Percentiles rank a stretch among this genome's conserved stretches.
Conservation (phyloP, 352 stramenopile species). For the Thalassiosira exigua region DNA sequence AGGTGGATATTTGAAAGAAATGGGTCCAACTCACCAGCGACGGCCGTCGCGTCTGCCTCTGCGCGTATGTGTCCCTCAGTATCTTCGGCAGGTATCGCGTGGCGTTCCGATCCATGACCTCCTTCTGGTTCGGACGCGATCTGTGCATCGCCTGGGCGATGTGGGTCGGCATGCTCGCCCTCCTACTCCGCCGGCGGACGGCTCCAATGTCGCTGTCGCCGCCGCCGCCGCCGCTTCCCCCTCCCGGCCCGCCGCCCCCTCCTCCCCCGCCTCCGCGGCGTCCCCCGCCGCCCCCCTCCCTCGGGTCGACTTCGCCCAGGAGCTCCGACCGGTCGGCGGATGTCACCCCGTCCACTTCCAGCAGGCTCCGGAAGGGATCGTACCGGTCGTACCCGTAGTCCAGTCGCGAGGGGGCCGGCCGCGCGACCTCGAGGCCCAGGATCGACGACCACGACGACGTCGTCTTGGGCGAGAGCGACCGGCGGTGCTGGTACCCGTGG, state of each 20-base stretch:
- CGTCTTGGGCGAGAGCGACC: conserved; percentile 38
- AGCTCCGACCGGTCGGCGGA: background rate
- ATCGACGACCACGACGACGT: background rate
- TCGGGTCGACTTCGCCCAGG: background rate
- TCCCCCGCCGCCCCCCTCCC: background rate
- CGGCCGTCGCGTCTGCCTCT: conserved; percentile 26
- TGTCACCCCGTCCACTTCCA: background rate
- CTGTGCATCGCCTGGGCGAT: background rate
- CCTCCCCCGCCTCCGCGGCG: background rate
- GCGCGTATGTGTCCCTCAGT: conserved; percentile 59
- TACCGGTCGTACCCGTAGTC: conserved; percentile 1
- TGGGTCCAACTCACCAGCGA: conserved; percentile 17
- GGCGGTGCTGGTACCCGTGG: conserved; percentile 17
- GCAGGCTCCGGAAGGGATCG: background rate
- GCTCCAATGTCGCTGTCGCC: background rate
- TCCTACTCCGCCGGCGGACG: background rate
- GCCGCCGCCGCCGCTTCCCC: background rate
- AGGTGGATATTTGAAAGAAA: conserved; percentile 7
- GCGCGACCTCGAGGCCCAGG: background rate
- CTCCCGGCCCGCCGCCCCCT: background rate
- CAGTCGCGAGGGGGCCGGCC: conserved; percentile 10
- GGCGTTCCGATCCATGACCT: conserved; percentile 52
- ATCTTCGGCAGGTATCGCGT: conserved; percentile 64
- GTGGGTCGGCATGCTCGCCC: conserved; percentile 16
- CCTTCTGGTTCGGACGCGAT: conserved; percentile 5